phyloP scores from a whole-genome alignment of 2,329 filamentous ascomycete genomes.

The Leptosphaerulina australis region DNA sequence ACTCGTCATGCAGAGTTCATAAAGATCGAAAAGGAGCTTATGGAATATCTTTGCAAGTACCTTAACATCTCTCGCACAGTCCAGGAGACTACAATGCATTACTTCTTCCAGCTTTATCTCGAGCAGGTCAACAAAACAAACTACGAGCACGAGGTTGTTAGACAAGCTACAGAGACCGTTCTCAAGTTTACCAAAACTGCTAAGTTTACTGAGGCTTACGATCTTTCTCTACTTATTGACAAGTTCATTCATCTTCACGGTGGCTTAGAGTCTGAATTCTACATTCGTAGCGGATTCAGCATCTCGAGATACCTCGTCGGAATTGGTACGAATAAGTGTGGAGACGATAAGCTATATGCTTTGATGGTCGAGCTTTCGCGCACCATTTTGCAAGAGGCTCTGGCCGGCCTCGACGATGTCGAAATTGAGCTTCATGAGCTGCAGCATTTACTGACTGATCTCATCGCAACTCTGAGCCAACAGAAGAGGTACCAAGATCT shows the following conservation, averaged over 20 bases:
- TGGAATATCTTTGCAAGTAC: conserved; percentile 29
- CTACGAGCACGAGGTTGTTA: conserved; percentile 25
- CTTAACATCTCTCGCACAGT: conserved; percentile 23
- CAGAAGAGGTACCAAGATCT: conserved; percentile 53
- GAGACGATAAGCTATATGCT: conserved; percentile 41
- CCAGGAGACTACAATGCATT: conserved; percentile 19
- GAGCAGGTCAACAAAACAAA: conserved; percentile 23
- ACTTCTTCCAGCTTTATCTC: conserved; percentile 33
- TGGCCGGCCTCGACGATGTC: conserved; percentile 44
- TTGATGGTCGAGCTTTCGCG: conserved; percentile 47
- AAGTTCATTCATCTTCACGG: conserved; percentile 32
- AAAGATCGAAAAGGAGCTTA: conserved; percentile 29
- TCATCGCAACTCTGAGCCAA: conserved; percentile 51
- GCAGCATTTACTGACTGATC: conserved; percentile 48
- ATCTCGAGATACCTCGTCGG: conserved; percentile 35
- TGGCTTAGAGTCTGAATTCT: conserved; percentile 32
- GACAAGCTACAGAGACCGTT: conserved; percentile 21
- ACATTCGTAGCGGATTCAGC: conserved; percentile 44
- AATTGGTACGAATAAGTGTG: conserved; percentile 29
- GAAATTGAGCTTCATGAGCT: conserved; percentile 51
- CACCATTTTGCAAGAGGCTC: conserved; percentile 47
- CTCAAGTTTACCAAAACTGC: conserved; percentile 28
- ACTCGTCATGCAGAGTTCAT: conserved; percentile 24
- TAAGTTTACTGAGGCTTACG: conserved; percentile 34
- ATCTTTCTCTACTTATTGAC: conserved; percentile 31